A percentile compares a stretch with the other conserved stretches of the same genome.
These are phyloP conservation scores for Eragrostis tef DNA, from an alignment of 202 grass and related monocot genomes.

Conservation along the genomic window DNA sequence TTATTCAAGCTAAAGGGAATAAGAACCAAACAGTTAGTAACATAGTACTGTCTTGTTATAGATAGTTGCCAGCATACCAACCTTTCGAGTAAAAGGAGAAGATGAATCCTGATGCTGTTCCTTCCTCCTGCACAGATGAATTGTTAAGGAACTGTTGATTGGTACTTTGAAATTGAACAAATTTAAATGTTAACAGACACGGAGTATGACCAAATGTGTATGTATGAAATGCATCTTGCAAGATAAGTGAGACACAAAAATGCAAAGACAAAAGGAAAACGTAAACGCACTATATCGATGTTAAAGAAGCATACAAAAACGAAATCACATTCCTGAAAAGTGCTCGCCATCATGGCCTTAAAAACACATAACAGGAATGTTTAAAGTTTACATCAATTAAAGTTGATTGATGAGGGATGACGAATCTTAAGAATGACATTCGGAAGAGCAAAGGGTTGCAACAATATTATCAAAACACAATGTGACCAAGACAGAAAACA, in stretches of 20 bases:
- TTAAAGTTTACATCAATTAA: constrained; percentile 12
- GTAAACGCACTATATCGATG: background rate
- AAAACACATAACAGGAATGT: background rate
- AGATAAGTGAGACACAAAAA: background rate
- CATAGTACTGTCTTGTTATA: constrained; percentile 1
- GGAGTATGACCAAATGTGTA: constrained; percentile 2
- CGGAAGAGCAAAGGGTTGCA: background rate
- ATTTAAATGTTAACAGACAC: background rate
- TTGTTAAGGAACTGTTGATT: background rate
- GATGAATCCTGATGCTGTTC: constrained; percentile 16
- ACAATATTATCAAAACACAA: constrained; percentile 21
- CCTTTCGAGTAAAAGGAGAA: constrained; percentile 32
- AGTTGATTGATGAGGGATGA: background rate
- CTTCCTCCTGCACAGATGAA: constrained; percentile 46
- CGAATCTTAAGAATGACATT: constrained; percentile 3
- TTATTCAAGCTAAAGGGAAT: background rate
- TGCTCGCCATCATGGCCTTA: background rate
- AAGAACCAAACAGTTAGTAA: background rate
- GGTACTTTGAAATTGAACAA: constrained; percentile 12
- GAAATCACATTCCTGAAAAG: background rate
- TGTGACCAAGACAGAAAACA: background rate
- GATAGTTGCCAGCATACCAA: constrained; percentile 30
- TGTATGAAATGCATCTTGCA: constrained; percentile 32
- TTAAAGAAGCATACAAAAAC: background rate
- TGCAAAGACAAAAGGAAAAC: background rate